Evolutionary conservation across 345 rosid species (phyloP), one percentile per base, ranked within the genome.

Genomic region (Aethionema arabicum): DNA sequence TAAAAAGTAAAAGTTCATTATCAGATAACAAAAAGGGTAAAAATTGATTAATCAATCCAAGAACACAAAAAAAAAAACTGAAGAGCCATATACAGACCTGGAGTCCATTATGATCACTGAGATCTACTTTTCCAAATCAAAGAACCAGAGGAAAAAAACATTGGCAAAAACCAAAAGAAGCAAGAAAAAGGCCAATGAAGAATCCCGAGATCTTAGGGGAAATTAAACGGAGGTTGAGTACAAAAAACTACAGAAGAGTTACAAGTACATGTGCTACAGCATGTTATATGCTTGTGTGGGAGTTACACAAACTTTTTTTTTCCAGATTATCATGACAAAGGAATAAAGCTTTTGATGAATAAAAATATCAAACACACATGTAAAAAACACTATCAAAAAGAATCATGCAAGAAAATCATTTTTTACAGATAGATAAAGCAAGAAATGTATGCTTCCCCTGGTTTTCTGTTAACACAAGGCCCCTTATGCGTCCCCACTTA

Each of bases 401-500:
- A 57, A 70, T 63, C 65, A 56, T 71, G 65, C 12, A 58, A 52
- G 14, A 39, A 53, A 70, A 4, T 59, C 45, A 57, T 57, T 64
- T 64, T 71, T 72, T 72, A 65, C 75, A 72, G 75, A 52, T 72
- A 72, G 71, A 74, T 59, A 66, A 62, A 66, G 64, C 44, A 51
- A 74, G 44, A 67, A 74, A 68, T 63, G 71, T 61, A 55, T 37
- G 72, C 36, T 68, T 66, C 72, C 63, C 81, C 82, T 77, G 78
- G 63, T 45, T 78, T 79, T 77, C 76, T 78, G 83, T 66, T 72
- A 59, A 68, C 61, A 44, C 66, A 53, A 65, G 61, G 66, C 12
- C 69, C 68, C 63, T 27, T 76, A 69, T 46, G 33, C n/a, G 80
- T 60, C 74, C 79, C 82, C 74, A 70, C 80, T 63, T 77, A 61